These are phyloP conservation scores for Trichoderma lentiforme DNA, from an alignment of 2,329 filamentous ascomycete genomes.

Conservation along the genomic window DNA sequence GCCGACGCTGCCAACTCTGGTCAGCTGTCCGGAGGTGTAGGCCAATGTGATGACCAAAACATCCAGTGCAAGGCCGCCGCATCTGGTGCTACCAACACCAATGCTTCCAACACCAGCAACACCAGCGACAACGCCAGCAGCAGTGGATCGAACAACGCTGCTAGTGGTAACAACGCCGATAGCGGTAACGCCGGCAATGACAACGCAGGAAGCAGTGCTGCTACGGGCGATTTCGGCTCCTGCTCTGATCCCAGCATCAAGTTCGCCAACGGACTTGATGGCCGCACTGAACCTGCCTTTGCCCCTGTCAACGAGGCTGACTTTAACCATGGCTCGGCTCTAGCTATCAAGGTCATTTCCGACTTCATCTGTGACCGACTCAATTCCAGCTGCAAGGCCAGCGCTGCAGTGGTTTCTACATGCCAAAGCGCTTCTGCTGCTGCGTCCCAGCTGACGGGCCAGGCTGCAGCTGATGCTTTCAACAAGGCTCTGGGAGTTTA, in stretches of 20 bases:
- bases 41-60: not conserved
- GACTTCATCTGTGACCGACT: not conserved
- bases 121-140: not conserved
- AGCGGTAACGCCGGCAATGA: not conserved
- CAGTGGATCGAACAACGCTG: not conserved
- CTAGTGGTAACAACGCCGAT: not conserved
- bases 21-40: constrained; percentile 37
- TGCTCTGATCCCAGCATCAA: not conserved
- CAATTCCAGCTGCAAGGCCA: not conserved
- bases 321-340: not conserved
- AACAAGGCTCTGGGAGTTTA: not conserved
- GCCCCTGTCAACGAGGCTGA: not conserved
- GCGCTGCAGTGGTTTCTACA: not conserved
- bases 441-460: not conserved
- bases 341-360: not conserved
- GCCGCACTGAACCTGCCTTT: not conserved
- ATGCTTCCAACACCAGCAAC: not conserved
- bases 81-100: not conserved
- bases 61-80: not conserved
- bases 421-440: not conserved
- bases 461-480: constrained; percentile 1
- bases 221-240: not conserved
- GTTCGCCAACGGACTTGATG: constrained; percentile 2
- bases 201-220: not conserved
- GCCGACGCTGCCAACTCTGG: constrained; percentile 56